phyloP scores from a whole-genome alignment of 345 rosid genomes.

The Murraya koenigii region DNA sequence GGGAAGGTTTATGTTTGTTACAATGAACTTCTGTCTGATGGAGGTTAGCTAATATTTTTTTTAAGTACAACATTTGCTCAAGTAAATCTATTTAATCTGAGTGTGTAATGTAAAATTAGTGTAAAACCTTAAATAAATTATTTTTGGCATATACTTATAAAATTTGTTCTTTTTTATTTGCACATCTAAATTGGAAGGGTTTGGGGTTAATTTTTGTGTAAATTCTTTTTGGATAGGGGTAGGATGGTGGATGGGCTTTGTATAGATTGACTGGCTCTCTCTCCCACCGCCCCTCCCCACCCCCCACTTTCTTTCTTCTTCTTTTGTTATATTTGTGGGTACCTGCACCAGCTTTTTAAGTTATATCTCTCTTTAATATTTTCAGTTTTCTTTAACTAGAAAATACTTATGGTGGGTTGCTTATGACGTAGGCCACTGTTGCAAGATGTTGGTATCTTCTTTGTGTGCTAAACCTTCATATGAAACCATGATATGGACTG shows the following conservation, averaged over 20 bases:
- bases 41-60: slow-evolving; percentile 49
- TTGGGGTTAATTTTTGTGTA: too few species aligned
- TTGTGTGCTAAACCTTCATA: not conserved
- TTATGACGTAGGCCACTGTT: not conserved
- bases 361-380: too few species aligned
- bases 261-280: not conserved
- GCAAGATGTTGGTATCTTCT: not conserved
- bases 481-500: not conserved
- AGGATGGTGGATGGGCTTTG: not conserved
- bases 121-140: not conserved
- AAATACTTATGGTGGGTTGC: not conserved
- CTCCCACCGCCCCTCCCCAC: too few species aligned
- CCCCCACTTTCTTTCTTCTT: too few species aligned
- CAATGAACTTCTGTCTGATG: slow-evolving; percentile 52
- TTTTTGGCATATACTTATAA: too few species aligned
- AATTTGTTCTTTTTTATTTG: too few species aligned
- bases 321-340: too few species aligned
- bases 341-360: too few species aligned
- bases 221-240: too few species aligned
- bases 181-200: too few species aligned
- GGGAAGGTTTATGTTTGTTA: slow-evolving; percentile 78
- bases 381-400: not conserved
- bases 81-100: not conserved
- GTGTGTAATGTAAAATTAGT: slow-evolving; percentile 3
- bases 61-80: not conserved